A percentile compares a stretch with the other conserved stretches of the same genome.
phyloP scores from a whole-genome alignment of 73 alveolate genomes.

The Tetrahymena thermophila region DNA sequence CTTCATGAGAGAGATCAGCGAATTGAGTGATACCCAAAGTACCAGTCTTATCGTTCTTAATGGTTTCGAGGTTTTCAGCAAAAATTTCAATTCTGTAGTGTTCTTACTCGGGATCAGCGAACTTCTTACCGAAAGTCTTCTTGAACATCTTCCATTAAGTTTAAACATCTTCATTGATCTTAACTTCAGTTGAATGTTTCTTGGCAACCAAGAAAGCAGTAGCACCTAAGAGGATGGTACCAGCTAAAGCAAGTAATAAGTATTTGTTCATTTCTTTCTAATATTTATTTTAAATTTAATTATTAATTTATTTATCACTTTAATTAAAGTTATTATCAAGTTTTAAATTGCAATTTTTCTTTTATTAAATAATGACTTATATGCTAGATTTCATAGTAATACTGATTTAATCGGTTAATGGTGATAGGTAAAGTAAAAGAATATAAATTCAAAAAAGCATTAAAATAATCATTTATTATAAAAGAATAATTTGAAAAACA shows the following conservation, averaged over 20 bases:
- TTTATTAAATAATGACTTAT: too few species aligned
- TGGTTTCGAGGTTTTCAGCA: neutral
- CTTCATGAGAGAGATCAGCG: slow-evolving; percentile 35
- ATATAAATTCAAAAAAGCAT: too few species aligned
- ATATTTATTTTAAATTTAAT: neutral
- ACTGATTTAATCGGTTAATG: too few species aligned
- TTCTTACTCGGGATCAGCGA: neutral
- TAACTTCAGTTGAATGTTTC: neutral
- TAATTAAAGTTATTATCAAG: neutral
- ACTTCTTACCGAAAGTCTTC: neutral
- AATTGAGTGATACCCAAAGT: slow-evolving; percentile 31
- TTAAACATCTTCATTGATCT: neutral
- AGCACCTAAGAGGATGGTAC: neutral
- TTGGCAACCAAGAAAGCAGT: neutral
- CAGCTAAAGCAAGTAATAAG: neutral
- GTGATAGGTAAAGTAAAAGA: neutral
- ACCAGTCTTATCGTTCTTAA: neutral
- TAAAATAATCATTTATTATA: too few species aligned
- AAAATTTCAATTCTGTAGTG: neutral
- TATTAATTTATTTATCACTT: neutral
- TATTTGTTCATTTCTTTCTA: neutral
- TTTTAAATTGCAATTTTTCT: neutral
- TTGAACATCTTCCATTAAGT: neutral
- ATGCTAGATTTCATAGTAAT: too few species aligned
- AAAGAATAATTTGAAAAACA: neutral